A percentile compares a stretch with the other conserved stretches of the same genome.
These are phyloP conservation scores for Circinella umbellata DNA, from an alignment of 371 early-diverging fungal species.

Conservation along the genomic window DNA sequence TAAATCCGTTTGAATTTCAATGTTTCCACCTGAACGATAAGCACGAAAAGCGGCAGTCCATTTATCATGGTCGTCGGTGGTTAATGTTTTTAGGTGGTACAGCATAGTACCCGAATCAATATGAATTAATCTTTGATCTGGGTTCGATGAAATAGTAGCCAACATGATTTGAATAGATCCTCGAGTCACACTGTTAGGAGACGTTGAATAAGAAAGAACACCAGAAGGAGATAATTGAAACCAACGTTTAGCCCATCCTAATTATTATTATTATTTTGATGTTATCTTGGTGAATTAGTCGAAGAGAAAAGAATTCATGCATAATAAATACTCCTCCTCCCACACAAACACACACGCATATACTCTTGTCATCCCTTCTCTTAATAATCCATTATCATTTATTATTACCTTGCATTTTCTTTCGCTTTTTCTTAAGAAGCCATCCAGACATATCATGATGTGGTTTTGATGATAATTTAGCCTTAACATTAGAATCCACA, in stretches of 20 bases:
- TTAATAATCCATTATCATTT: neutral
- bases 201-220: constrained; percentile 65
- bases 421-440: constrained; percentile 62
- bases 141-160: constrained; percentile 67
- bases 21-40: constrained; percentile 18
- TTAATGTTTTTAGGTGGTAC: constrained; percentile 77
- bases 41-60: constrained; percentile 61
- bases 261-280: neutral
- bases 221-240: constrained; percentile 62
- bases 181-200: constrained; percentile 68
- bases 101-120: constrained; percentile 84
- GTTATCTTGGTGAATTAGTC: neutral
- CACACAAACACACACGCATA: too few species aligned
- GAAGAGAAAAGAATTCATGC: neutral
- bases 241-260: constrained; percentile 83
- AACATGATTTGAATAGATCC: constrained; percentile 73
- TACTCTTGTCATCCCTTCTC: neutral
- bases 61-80: constrained; percentile 67
- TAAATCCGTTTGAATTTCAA: constrained; percentile 4
- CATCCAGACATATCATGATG: constrained; percentile 60
- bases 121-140: constrained; percentile 73
- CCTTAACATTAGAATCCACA: constrained; percentile 23
- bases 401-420: constrained; percentile 76
- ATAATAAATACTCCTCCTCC: too few species aligned
- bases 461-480: neutral